Percentiles rank a stretch among this genome's conserved stretches.
Evolutionary conservation across 2,329 filamentous ascomycete genomes (phyloP).

Genomic region (Aspergillus fumigatiaffinis): DNA sequence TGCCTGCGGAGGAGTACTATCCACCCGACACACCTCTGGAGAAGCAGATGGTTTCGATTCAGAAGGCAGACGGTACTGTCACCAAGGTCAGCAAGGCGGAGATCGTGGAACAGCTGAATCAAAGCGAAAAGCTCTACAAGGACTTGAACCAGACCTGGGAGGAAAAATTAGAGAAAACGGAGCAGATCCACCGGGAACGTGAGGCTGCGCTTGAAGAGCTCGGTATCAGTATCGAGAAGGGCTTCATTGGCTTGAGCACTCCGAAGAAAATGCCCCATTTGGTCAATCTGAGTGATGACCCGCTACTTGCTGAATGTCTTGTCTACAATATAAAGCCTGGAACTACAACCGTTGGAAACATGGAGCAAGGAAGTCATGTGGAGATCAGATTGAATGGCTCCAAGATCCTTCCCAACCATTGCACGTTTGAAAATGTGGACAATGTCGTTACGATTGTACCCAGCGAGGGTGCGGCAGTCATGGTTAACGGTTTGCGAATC

Average conservation of each 20-base stretch:
- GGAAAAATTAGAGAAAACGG: constrained; percentile 89
- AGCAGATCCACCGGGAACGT: constrained; percentile 95
- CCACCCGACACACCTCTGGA: constrained; percentile 88
- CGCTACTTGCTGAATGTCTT: constrained; percentile 87
- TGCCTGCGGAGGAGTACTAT: constrained; percentile 75
- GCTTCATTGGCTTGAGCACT: constrained; percentile 89
- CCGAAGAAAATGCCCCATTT: constrained; percentile 99
- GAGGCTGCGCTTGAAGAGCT: constrained; percentile 93
- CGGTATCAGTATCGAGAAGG: constrained; percentile 98
- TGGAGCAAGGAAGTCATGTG: constrained; percentile 75
- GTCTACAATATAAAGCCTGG: constrained; percentile 98
- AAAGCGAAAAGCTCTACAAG: constrained; percentile 92
- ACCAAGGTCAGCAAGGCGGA: constrained; percentile 98
- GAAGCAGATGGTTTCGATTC: constrained; percentile 94
- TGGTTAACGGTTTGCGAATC: constrained; percentile 94
- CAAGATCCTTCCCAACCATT: constrained; percentile 88
- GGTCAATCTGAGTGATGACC: constrained; percentile 94
- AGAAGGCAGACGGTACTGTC: constrained; percentile 73
- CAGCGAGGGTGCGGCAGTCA: constrained; percentile 86
- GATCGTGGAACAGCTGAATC: constrained; percentile 91
- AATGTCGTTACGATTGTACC: constrained; percentile 90
- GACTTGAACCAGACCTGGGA: constrained; percentile 99
- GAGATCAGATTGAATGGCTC: constrained; percentile 94
- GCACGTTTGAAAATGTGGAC: constrained; percentile 88
- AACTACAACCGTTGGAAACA: constrained; percentile 88